A percentile compares a stretch with the other conserved stretches of the same genome.
Evolutionary conservation across 768 basidiomycete genomes (phyloP).

Genomic region (Pulveroboletus sp.): DNA sequence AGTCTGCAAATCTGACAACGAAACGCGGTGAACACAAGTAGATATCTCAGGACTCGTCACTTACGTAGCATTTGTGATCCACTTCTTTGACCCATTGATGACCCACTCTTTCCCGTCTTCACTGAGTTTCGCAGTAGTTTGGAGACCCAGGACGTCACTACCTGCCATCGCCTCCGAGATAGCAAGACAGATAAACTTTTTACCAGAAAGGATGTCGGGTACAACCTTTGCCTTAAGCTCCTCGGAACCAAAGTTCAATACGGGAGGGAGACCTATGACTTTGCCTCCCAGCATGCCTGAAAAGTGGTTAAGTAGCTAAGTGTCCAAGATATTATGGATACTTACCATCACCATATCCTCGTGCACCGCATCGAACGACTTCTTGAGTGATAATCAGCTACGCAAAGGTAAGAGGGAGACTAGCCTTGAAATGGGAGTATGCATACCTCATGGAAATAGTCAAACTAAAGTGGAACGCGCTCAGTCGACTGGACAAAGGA

Average conservation of each 20-base stretch:
- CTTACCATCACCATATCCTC: conserved; percentile 66
- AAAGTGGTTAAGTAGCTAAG: not conserved
- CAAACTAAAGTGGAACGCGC: conserved; percentile 40
- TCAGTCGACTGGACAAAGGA: conserved; percentile 7
- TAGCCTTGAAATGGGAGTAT: conserved; percentile 23
- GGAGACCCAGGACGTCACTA: conserved; percentile 61
- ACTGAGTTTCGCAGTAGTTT: conserved; percentile 57
- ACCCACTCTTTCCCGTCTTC: conserved; percentile 54
- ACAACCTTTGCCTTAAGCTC: conserved; percentile 47
- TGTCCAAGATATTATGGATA: not conserved
- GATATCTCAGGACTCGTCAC: too few species aligned
- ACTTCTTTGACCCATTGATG: too few species aligned
- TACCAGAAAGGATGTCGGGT: conserved; percentile 52
- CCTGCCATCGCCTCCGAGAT: conserved; percentile 76
- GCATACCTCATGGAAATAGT: conserved; percentile 69
- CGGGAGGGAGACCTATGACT: conserved; percentile 67
- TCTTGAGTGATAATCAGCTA: conserved; percentile 66
- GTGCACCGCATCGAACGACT: conserved; percentile 46
- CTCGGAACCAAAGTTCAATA: conserved; percentile 61
- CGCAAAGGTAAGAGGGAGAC: not conserved
- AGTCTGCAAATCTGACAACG: too few species aligned
- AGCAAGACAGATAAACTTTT: conserved; percentile 71
- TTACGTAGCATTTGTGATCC: too few species aligned
- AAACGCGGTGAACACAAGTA: too few species aligned
- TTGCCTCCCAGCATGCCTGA: conserved; percentile 50